These are phyloP conservation scores for Nymphaea thermarum DNA, from an alignment of 164 flowering plant species.

Conservation along the genomic window DNA sequence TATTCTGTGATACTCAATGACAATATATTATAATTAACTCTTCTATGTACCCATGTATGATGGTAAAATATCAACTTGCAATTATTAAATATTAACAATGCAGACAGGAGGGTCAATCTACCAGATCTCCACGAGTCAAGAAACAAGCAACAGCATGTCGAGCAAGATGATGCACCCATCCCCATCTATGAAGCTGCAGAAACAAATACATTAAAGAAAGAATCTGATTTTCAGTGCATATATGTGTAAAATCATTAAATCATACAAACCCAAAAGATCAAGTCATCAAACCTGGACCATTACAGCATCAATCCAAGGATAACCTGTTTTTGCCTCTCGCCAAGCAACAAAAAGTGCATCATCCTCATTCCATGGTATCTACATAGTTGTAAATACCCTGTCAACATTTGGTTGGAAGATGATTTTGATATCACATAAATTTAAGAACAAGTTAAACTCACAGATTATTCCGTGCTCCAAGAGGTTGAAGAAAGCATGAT, in stretches of 20 bases:
- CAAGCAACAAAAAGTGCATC: constrained; percentile 62
- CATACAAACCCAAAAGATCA: too few relatives aligned
- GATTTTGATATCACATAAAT: not conserved
- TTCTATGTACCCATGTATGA: too few relatives aligned
- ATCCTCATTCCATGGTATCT: constrained; percentile 86
- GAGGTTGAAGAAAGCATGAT: too few relatives aligned
- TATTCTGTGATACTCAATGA: too few relatives aligned
- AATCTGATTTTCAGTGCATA: not conserved
- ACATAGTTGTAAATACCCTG: not conserved
- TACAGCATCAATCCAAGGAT: constrained; percentile 99
- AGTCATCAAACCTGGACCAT: constrained; percentile 64
- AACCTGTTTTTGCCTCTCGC: constrained; percentile 93
- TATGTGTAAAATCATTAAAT: too few relatives aligned
- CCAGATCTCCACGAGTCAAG: constrained; percentile 96
- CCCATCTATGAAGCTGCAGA: constrained; percentile 75
- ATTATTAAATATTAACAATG: too few relatives aligned
- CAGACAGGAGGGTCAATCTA: constrained; percentile 13
- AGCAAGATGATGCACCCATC: constrained; percentile 99
- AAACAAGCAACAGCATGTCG: constrained; percentile 96
- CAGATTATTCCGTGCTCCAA: too few relatives aligned
- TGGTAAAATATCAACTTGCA: too few relatives aligned
- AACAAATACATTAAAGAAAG: not conserved
- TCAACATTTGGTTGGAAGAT: not conserved
- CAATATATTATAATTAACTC: too few relatives aligned
- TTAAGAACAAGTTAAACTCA: not conserved